These are phyloP conservation scores for Hyaloscypha hepaticicola DNA, from an alignment of 495 filamentous ascomycete genomes.

Conservation along the genomic window DNA sequence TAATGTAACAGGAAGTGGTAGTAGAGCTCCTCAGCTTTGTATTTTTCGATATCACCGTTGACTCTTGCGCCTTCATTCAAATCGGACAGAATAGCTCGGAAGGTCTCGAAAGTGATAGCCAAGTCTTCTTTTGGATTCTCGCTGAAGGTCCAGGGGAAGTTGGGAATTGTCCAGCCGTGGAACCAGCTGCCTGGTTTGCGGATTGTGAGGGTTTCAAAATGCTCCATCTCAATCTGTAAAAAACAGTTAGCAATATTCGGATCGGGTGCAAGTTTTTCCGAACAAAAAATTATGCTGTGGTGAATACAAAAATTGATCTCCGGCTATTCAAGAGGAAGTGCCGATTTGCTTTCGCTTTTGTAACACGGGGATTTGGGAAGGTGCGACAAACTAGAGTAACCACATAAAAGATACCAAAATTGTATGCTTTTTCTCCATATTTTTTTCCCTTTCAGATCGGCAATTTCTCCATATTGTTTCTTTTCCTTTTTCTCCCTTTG, in stretches of 20 bases:
- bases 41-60: not conserved
- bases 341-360: not conserved
- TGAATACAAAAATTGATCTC: not conserved
- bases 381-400: not conserved
- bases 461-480: too few relatives aligned
- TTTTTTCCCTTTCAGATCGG: too few relatives aligned
- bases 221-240: too few relatives aligned
- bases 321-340: not conserved
- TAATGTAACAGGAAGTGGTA: not conserved
- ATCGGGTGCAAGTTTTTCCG: too few relatives aligned
- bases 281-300: too few relatives aligned
- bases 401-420: too few relatives aligned
- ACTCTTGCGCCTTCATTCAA: not conserved
- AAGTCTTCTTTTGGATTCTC: not conserved
- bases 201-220: too few relatives aligned
- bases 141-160: not conserved
- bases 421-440: too few relatives aligned
- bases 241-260: too few relatives aligned
- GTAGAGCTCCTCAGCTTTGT: not conserved
- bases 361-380: not conserved
- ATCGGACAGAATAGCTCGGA: not conserved
- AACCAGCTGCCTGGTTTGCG: too few relatives aligned
- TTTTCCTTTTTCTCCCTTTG: too few relatives aligned
- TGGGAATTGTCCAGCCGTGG: not conserved
- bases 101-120: not conserved